Base-by-base conservation (phyloP, 164 flowering plant species). In the Stephania yunnanensis region DNA sequence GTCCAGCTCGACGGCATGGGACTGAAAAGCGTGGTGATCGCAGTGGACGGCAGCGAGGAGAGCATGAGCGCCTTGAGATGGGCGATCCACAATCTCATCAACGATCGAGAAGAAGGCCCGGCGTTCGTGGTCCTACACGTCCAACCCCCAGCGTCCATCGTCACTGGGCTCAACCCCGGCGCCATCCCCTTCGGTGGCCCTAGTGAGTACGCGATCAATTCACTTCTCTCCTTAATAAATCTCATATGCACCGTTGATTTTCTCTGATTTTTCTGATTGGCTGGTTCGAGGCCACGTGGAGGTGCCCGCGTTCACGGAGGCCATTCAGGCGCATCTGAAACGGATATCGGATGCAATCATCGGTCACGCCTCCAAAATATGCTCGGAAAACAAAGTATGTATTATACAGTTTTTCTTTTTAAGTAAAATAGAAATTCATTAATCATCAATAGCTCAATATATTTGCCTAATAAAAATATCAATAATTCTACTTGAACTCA, bases 101-200 rank as follows among this genome's bases (percentile, higher is more conserved):
- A 65, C 29, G 82, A 73, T 8, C 25, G 25, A 25, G 29, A 10
- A 29, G 71, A 67, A 25, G 71, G 15, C 12, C 31, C 75, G 8
- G 70, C 72, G 44, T 81, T 90, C 71, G 45, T 84, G 70, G 68
- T 91, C 79, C 92, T 91, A 74, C 84, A 86, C 58, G 85, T 81
- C 52, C 89, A 91, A 66, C 80, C 96, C 10, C 90, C 93, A 44
- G 94, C 96, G 17, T 76, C 89, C 50, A 87, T 91, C 83, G 82
- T 87, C 75, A 79, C 82, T 69, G 93, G 92, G 22, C 80, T 93
- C 71, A 91, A 79, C 70, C 97, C 98, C 69, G 93, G 88, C 19
- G 74, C 85, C 31, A 93, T 93, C 71, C 97, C 98, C 69, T 93
- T 91, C 76, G 93, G 93, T 48, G 95, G 95, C 0, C 96, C 98